Evolutionary conservation across 495 filamentous ascomycete species (phyloP).

Genomic region (Podospora conica): DNA sequence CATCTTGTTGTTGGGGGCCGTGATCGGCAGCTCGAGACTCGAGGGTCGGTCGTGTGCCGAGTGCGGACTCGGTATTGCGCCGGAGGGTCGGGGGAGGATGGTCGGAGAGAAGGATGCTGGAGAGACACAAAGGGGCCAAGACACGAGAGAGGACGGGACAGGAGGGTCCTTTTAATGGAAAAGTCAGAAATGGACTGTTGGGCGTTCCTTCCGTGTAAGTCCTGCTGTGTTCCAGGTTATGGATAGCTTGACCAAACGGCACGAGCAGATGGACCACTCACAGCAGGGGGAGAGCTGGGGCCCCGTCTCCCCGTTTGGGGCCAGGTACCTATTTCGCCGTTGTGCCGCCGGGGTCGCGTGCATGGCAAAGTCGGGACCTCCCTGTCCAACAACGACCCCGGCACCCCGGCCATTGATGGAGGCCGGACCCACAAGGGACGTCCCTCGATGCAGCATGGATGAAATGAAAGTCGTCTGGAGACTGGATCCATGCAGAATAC

Average conservation of each 20-base stretch:
- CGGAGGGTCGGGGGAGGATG: too few relatives aligned
- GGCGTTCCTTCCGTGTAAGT: background rate
- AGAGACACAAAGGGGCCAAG: background rate
- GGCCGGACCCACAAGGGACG: constrained; percentile 2
- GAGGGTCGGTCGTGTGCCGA: background rate
- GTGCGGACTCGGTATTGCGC: background rate
- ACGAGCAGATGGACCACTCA: constrained; percentile 20
- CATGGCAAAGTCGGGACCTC: constrained; percentile 8
- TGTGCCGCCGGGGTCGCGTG: constrained; percentile 29
- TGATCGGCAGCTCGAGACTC: background rate
- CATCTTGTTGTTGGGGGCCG: background rate
- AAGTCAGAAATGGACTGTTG: background rate
- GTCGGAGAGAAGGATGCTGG: background rate
- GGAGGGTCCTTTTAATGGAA: background rate
- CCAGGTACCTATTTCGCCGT: constrained; percentile 30
- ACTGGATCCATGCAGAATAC: constrained; percentile 24
- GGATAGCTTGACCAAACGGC: constrained; percentile 13
- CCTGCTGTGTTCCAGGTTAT: constrained; percentile 18
- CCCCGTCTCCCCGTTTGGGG: constrained; percentile 29
- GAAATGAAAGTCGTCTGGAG: background rate
- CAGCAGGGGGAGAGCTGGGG: constrained; percentile 16
- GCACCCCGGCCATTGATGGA: constrained; percentile 4
- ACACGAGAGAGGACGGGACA: background rate
- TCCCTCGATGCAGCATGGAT: background rate
- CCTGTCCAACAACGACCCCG: constrained; percentile 8